These are phyloP conservation scores for Fennellomyces sp. DNA, from an alignment of 371 early-diverging fungal species.

Conservation along the genomic window DNA sequence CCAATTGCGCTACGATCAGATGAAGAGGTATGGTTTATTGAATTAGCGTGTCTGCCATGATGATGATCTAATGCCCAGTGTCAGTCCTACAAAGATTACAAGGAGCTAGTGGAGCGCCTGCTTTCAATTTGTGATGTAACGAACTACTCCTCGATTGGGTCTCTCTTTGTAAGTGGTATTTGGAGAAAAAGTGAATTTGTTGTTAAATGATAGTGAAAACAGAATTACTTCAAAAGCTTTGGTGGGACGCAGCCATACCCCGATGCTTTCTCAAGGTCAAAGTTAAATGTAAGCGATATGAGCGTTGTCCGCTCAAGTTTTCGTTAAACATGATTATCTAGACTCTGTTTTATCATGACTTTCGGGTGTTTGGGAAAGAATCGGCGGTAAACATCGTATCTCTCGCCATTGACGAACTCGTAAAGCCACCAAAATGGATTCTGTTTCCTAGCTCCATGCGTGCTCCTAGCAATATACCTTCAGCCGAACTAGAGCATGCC, in stretches of 20 bases:
- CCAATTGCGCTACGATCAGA: slow-evolving; percentile 57
- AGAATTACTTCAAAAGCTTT: slow-evolving; percentile 53
- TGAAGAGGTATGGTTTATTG: slow-evolving; percentile 33
- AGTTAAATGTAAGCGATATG: slow-evolving; percentile 37
- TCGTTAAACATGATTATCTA: slow-evolving; percentile 5
- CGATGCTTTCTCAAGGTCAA: slow-evolving; percentile 60
- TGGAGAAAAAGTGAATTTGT: not conserved
- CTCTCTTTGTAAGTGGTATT: slow-evolving; percentile 34
- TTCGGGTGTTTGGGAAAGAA: slow-evolving; percentile 35
- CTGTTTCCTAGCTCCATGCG: slow-evolving; percentile 6
- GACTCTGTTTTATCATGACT: slow-evolving; percentile 34
- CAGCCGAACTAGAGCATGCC: slow-evolving; percentile 16
- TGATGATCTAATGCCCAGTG: too few relatives aligned
- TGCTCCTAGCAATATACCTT: slow-evolving; percentile 8
- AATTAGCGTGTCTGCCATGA: too few relatives aligned
- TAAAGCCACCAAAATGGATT: slow-evolving; percentile 37
- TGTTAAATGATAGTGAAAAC: not conserved
- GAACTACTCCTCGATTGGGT: slow-evolving; percentile 37
- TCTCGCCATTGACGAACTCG: slow-evolving; percentile 29
- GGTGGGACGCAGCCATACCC: slow-evolving; percentile 49
- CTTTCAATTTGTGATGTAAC: slow-evolving; percentile 30
- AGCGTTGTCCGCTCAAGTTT: not conserved
- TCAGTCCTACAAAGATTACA: slow-evolving; percentile 25
- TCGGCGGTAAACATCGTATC: slow-evolving; percentile 21
- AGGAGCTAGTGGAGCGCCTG: slow-evolving; percentile 22